Evolutionary conservation across 1,284 basidiomycete species (phyloP), one percentile per base, ranked within the genome.

Genomic region (Marasmius sp.): DNA sequence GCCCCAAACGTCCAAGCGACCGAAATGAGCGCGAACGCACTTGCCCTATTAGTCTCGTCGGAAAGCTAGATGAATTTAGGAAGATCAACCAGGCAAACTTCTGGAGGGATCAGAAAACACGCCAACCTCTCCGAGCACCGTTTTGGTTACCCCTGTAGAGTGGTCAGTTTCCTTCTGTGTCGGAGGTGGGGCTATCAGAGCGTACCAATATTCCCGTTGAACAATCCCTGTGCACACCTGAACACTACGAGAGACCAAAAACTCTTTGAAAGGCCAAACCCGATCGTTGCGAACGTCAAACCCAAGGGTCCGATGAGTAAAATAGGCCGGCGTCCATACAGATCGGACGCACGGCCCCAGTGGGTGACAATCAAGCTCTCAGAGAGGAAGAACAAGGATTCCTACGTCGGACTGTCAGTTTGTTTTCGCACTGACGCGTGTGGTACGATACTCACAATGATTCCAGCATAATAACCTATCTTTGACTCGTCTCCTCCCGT

Each of bases 381-480:
- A 22, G 74, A 68, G 39, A 76, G 49, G 64, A 74, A 78, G 65
- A 78, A 78, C 8, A 69, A 61, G 14, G 75, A 75, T 65, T 74
- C 75, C 75, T 77, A 1, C 12, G 38, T 14, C 18, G 18, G 16
- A 43, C 41, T 43, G 41, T 43, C 41, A 43, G n/a, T 14, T 11
- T 6, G 16, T 52, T 18, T 4, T 34, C 11, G 14, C 16, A 18
- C n/a, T 6, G 16, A 38, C 6, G 34, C 12, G 20, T n/a, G 36
- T 11, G n/a, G 11, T 6, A 14, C 12, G 7, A 33, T 9, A 69
- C 77, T 61, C 62, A 79, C 79, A 37, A 80, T 75, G 37, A 79
- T 62, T 7, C 78, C 85, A 56, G 81, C 82, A 66, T 81, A 86
- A 68, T 86, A 85, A 0, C 82, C 83, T 1, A 78, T 80, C 62